A percentile compares a stretch with the other conserved stretches of the same genome.
Conservation (phyloP, 2,329 filamentous ascomycete species). For the Aspergillus hiratsukae region DNA sequence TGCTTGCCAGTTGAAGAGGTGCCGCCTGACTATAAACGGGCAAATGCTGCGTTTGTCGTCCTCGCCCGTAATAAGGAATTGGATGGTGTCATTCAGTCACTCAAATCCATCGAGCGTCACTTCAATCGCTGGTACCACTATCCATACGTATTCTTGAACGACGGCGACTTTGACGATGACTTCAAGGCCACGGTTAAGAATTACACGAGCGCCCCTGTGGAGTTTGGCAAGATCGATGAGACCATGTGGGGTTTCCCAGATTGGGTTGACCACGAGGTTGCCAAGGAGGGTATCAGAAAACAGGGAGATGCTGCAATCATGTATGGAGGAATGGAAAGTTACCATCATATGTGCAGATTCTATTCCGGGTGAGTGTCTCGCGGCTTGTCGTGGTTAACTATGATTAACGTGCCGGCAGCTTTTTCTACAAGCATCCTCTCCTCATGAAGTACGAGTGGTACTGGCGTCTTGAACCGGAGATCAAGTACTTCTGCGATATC, state of each 20-base stretch:
- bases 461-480: constrained; percentile 97
- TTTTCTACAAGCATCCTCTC: constrained; percentile 96
- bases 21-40: constrained; percentile 61
- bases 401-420: constrained; percentile 47
- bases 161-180: constrained; percentile 90
- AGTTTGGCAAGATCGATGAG: constrained; percentile 89
- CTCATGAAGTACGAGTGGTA: constrained; percentile 99
- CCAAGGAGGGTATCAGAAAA: constrained; percentile 92
- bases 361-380: constrained; percentile 77
- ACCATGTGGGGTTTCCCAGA: constrained; percentile 96
- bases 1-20: constrained; percentile 71
- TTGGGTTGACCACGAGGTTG: constrained; percentile 91
- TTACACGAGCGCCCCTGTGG: constrained; percentile 80
- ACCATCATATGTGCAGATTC: constrained; percentile 98
- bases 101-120: constrained; percentile 96
- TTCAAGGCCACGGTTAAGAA: constrained; percentile 87
- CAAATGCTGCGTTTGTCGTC: constrained; percentile 93
- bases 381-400: background rate
- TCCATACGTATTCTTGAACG: constrained; percentile 96
- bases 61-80: constrained; percentile 94
- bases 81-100: constrained; percentile 89
- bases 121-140: constrained; percentile 99
- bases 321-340: constrained; percentile 98
- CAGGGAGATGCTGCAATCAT: constrained; percentile 97
- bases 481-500: constrained; percentile 99